Conservation (phyloP, 1,284 basidiomycete species). For the Trametes pubescens region DNA sequence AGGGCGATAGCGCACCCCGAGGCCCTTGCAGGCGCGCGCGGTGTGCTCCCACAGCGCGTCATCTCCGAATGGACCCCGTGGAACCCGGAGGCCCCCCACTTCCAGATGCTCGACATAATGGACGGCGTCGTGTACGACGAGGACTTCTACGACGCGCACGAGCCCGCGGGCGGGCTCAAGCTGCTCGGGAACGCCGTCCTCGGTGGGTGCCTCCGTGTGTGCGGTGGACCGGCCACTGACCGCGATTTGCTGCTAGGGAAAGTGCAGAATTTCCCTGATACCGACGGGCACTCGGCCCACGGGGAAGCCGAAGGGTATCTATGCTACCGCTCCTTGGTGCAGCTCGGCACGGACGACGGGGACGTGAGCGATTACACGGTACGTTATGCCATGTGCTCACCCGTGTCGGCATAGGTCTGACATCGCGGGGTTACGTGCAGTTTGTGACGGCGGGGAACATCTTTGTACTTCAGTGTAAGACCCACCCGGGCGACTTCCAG, state of each 20-base stretch:
- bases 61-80: conserved; percentile 18
- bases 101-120: conserved; percentile 3
- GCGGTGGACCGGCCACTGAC: too few species aligned
- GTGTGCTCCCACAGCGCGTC: conserved; percentile 13
- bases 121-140: conserved; percentile 6
- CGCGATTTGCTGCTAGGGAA: too few species aligned
- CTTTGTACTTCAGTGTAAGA: conserved; percentile 19
- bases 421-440: not conserved
- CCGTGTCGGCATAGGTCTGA: too few species aligned
- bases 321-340: conserved; percentile 18
- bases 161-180: conserved; percentile 17
- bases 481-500: conserved; percentile 14
- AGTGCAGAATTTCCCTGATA: not conserved
- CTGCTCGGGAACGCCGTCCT: conserved; percentile 19
- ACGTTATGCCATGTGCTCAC: not conserved
- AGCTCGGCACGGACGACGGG: conserved; percentile 17
- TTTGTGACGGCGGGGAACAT: conserved; percentile 12
- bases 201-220: not conserved
- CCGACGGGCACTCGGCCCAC: not conserved
- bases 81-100: conserved; percentile 5
- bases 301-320: not conserved
- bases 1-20: not conserved
- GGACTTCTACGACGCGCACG: conserved; percentile 11
- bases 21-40: conserved; percentile 16
- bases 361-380: conserved; percentile 6